phyloP scores from a whole-genome alignment of 306 rosid genomes.

The Cucurbita moschata region DNA sequence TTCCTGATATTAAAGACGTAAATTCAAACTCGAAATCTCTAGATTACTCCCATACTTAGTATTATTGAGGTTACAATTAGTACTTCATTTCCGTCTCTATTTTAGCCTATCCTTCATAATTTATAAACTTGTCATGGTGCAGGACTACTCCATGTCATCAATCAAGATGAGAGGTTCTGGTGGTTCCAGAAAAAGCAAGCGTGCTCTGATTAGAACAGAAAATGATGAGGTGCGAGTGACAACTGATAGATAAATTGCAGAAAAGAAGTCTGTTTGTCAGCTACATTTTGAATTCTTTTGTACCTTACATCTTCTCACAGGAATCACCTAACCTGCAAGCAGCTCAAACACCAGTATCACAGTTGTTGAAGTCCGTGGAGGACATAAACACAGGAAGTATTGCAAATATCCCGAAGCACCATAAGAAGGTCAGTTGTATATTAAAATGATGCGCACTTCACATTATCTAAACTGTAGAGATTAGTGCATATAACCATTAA shows the following conservation, averaged over 20 bases:
- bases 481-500: neutral
- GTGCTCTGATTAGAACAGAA: constrained; percentile 25
- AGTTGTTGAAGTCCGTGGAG: constrained; percentile 63
- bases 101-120: neutral
- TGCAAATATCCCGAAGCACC: constrained; percentile 64
- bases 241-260: constrained; percentile 7
- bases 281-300: neutral
- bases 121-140: constrained; percentile 13
- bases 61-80: neutral
- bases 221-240: constrained; percentile 21
- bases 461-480: neutral
- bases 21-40: neutral
- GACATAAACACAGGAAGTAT: constrained; percentile 44
- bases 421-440: constrained; percentile 44
- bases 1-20: neutral
- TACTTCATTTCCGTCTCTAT: neutral
- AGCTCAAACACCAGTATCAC: constrained; percentile 63
- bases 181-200: constrained; percentile 45
- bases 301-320: constrained; percentile 25
- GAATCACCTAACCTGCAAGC: constrained; percentile 43
- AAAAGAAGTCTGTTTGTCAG: constrained; percentile 8
- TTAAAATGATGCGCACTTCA: neutral
- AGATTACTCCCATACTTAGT: neutral
- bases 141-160: constrained; percentile 71
- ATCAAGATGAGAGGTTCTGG: constrained; percentile 43